Percentiles rank a stretch among this genome's conserved stretches.
These are phyloP conservation scores for Zhuliangozyma parablackwelliae DNA, from an alignment of 1,139 yeast genomes.

Conservation along the genomic window DNA sequence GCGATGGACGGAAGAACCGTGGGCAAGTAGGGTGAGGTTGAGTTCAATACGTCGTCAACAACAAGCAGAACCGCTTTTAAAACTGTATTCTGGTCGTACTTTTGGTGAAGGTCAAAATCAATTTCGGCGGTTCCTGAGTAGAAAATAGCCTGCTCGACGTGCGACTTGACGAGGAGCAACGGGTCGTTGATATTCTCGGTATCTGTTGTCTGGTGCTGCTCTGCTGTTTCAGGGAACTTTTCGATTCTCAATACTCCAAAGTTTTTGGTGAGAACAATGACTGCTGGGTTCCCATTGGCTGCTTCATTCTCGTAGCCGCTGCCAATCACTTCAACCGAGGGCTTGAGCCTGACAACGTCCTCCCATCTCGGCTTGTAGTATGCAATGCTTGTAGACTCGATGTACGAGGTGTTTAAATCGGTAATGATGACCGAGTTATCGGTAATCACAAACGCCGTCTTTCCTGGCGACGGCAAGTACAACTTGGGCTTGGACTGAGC, in stretches of 20 bases:
- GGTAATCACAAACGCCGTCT: conserved; percentile 61
- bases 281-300: conserved; percentile 33
- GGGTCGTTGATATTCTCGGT: conserved; percentile 19
- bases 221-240: conserved; percentile 25
- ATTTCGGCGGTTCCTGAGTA: conserved; percentile 48
- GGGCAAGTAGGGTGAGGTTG: conserved; percentile 37
- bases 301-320: conserved; percentile 49
- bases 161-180: conserved; percentile 53
- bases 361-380: conserved; percentile 70
- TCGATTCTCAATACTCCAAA: conserved; percentile 66
- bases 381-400: conserved; percentile 15
- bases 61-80: conserved; percentile 48
- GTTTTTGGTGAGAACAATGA: conserved; percentile 48
- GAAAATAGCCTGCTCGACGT: conserved; percentile 78
- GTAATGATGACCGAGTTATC: conserved; percentile 61
- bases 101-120: conserved; percentile 48
- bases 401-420: conserved; percentile 49
- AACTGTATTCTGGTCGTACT: conserved; percentile 31
- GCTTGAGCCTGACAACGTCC: conserved; percentile 58
- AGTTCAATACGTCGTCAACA: conserved; percentile 50
- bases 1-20: conserved; percentile 22
- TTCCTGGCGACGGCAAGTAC: conserved; percentile 56
- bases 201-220: conserved; percentile 1
- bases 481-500: conserved; percentile 47
- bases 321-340: conserved; percentile 55